Percentiles rank a stretch among this genome's conserved stretches.
Conservation (phyloP, 371 early-diverging fungal species). For the Nematocida sp. region DNA sequence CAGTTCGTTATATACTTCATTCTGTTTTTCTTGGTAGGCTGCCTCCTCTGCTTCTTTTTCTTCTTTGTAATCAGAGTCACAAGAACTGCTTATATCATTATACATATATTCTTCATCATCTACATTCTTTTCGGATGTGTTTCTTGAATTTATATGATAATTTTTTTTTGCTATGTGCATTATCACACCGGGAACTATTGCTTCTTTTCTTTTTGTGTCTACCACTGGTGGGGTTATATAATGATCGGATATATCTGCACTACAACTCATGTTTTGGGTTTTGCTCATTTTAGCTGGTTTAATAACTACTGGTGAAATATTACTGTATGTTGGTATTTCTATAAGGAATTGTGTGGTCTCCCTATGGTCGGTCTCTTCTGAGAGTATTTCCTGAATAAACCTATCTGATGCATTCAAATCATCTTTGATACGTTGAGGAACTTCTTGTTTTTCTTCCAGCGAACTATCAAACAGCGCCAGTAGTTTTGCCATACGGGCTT, state of each 20-base stretch:
- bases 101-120: not conserved
- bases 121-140: not conserved
- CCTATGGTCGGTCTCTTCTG: too few species aligned
- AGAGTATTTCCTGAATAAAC: too few species aligned
- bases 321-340: not conserved
- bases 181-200: not conserved
- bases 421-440: not conserved
- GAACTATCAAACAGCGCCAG: not conserved
- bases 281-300: not conserved
- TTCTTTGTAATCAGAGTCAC: not conserved
- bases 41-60: not conserved
- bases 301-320: not conserved
- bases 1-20: not conserved
- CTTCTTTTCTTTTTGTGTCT: not conserved
- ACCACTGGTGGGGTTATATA: not conserved
- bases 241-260: not conserved
- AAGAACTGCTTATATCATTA: not conserved
- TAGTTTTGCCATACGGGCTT: not conserved
- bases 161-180: not conserved
- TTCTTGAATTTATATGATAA: not conserved
- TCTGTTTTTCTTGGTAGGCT: not conserved
- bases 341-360: not conserved
- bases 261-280: not conserved
- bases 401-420: too few species aligned
- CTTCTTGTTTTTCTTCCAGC: not conserved